Percentiles rank a stretch among this genome's conserved stretches.
Conservation (phyloP, 108 stramenopile genomes). For the Cyclotella cryptica region DNA sequence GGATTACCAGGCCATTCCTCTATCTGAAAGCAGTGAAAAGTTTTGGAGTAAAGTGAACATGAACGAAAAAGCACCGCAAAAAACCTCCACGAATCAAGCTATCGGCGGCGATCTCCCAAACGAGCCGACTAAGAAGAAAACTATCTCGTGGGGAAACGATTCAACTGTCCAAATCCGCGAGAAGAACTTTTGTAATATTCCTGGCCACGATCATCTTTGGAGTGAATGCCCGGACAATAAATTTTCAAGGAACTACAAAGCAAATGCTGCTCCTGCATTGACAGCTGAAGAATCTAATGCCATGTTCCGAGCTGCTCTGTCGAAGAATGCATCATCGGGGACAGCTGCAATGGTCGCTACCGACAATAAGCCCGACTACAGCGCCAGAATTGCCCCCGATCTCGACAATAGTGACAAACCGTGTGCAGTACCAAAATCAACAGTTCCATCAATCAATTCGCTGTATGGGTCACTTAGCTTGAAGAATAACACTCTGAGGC, state of each 20-base stretch:
- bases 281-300: conserved; percentile 10
- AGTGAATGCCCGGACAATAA: conserved; percentile 18
- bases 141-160: conserved; percentile 8
- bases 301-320: conserved; percentile 7
- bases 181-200: conserved; percentile 6
- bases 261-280: neutral
- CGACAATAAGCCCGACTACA: no score
- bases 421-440: no score
- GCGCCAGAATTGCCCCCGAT: neutral
- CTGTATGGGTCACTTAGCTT: neutral
- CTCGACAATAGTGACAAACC: neutral
- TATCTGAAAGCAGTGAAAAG: no score
- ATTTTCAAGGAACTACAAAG: neutral
- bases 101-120: neutral
- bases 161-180: neutral
- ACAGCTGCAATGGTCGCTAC: neutral
- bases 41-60: no score
- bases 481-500: conserved; percentile 6
- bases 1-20: no score
- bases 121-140: neutral
- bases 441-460: conserved; percentile 13
- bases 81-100: neutral
- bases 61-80: neutral
- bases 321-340: neutral
- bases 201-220: conserved; percentile 18